Base-by-base conservation (phyloP, 1,139 yeast genomes). In the Yueomyces sp. region DNA sequence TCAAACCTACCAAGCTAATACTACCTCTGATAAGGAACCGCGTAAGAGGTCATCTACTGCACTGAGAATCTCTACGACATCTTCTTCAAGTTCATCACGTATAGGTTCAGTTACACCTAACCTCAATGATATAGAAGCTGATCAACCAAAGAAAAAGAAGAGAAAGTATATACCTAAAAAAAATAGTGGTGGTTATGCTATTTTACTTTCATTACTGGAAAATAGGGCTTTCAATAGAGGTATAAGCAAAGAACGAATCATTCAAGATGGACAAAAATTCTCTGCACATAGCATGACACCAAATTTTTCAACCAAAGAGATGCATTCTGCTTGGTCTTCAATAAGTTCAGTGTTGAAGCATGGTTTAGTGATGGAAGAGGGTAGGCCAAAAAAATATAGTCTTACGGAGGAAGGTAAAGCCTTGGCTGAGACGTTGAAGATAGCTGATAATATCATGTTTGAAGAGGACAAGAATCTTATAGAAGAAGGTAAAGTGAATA, bases 121-220 rank as follows among this genome's bases (percentile, higher is more conserved):
- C 33, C 32, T 29, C 12, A 37, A 33, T 9, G 42, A 39, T 2
- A 40, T 29, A 4, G 41, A 41, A 26, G 46, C 41, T 37, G 47
- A 40, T 38, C 48, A 49, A 26, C 50, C 57, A 29, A 49, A 50
- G 35, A 62, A 57, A 45, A 57, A 62, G 44, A 66, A 57, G 43
- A 66, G 69, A 45, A 66, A 62, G 37, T 91, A 85, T 57, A 72
- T 89, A 0, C 98, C 98, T 1, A 70, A 72, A 39, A 77, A 76
- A 48, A 66, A 93, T 37, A 77, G 95, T 0, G 96, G 97, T 0
- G 93, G 87, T 0, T 91, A 83, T 63, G 96, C 94, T 0, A 82
- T 91, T 4, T 55, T 91, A 36, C 51, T 87, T 26, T 81, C 82
- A 0, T 62, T 91, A 11, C 67, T 73, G 42, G 67, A 75, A 38